Conservation (phyloP, 257 asterid species). For the Solanum clarkiae region DNA sequence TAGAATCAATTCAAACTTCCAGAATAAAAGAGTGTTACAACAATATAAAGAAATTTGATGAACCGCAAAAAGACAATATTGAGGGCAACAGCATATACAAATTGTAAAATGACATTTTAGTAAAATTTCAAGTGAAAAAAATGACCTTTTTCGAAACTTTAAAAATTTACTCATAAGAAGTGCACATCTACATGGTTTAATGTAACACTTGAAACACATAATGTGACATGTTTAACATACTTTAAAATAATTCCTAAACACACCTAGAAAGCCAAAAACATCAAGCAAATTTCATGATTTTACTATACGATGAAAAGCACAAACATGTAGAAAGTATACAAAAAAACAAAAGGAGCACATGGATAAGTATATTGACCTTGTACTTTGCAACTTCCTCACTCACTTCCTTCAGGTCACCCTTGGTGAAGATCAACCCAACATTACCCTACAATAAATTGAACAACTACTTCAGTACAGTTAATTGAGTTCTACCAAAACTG, state of each 20-base stretch:
- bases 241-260: background rate
- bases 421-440: conserved; percentile 89
- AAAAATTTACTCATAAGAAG: background rate
- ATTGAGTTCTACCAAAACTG: background rate
- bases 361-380: conserved; percentile 32
- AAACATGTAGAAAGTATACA: background rate
- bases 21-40: background rate
- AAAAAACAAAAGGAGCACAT: background rate
- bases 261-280: background rate
- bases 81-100: background rate
- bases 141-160: background rate
- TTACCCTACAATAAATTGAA: conserved; percentile 44
- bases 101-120: background rate
- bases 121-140: background rate
- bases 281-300: background rate
- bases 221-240: background rate
- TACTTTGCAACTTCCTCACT: conserved; percentile 90
- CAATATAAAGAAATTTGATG: background rate
- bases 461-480: background rate
- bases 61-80: background rate
- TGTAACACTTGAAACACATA: background rate
- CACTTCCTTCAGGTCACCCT: conserved; percentile 97
- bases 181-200: background rate
- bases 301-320: background rate
- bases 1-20: background rate